These are phyloP conservation scores for Helichrysum umbraculigerum DNA, from an alignment of 129 eudicot species.

Conservation along the genomic window DNA sequence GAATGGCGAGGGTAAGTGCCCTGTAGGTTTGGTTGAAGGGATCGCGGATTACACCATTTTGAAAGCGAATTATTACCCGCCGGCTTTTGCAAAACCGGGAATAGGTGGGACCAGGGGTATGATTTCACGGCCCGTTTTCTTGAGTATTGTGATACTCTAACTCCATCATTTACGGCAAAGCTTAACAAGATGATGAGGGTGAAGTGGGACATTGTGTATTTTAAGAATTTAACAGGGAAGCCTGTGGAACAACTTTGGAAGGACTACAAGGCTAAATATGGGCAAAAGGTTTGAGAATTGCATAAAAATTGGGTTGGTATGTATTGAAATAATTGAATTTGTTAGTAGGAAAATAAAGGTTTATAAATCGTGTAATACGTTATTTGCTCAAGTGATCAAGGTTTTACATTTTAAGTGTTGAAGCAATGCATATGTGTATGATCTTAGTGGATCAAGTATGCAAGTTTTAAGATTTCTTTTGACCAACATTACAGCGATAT, in stretches of 20 bases:
- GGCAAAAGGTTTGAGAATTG: too few species aligned
- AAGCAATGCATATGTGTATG: too few species aligned
- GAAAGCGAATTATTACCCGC: not conserved
- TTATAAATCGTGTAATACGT: too few species aligned
- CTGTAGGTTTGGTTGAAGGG: slow-evolving; percentile 24
- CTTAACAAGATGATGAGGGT: slow-evolving; percentile 27
- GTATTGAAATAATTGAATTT: too few species aligned
- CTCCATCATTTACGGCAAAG: slow-evolving; percentile 12
- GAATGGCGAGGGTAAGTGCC: slow-evolving; percentile 31
- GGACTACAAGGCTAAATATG: slow-evolving; percentile 21
- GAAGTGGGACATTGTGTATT: not conserved
- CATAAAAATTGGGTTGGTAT: too few species aligned
- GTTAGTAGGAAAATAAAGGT: too few species aligned
- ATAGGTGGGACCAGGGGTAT: slow-evolving; percentile 21
- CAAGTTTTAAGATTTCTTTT: too few species aligned
- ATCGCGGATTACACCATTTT: slow-evolving; percentile 25
- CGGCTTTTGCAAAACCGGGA: not conserved
- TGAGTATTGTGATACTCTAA: slow-evolving; percentile 24
- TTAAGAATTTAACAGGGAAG: slow-evolving; percentile 17
- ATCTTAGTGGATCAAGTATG: too few species aligned
- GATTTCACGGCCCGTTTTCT: slow-evolving; percentile 30
- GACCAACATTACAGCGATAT: too few species aligned
- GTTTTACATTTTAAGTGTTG: too few species aligned
- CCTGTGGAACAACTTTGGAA: slow-evolving; percentile 18
- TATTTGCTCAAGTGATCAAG: too few species aligned